A percentile compares a stretch with the other conserved stretches of the same genome.
phyloP scores from a whole-genome alignment of 228 moss, liverwort and hornwort genomes.

The Sphagnum magellanicum region DNA sequence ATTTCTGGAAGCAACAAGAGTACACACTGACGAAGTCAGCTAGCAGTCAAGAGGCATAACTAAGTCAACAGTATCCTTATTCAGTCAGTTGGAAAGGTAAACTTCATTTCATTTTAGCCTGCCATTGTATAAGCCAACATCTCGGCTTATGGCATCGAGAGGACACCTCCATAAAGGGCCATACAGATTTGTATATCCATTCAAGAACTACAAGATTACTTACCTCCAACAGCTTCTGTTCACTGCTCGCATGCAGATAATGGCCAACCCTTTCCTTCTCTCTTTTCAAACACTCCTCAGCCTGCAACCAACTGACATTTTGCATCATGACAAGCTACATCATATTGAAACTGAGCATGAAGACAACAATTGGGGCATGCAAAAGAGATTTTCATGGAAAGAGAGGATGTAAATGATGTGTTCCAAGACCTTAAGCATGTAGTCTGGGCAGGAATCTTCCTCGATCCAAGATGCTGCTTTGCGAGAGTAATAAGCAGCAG shows the following conservation, averaged over 20 bases:
- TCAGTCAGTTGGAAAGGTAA: no score
- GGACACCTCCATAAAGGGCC: no score
- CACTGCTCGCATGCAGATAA: slow-evolving; percentile 91
- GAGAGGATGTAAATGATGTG: background rate
- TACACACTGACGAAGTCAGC: no score
- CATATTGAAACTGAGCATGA: background rate
- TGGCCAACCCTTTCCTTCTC: slow-evolving; percentile 99
- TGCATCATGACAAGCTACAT: background rate
- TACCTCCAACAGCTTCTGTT: slow-evolving; percentile 78
- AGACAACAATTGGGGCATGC: no score
- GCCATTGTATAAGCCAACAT: no score
- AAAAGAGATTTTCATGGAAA: background rate
- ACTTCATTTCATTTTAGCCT: no score
- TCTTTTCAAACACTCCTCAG: slow-evolving; percentile 90
- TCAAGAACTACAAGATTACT: background rate
- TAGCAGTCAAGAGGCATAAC: no score
- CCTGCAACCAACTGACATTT: slow-evolving; percentile 23
- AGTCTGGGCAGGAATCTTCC: slow-evolving; percentile 97
- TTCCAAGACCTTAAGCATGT: slow-evolving; percentile 77
- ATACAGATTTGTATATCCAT: no score
- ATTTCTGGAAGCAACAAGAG: no score
- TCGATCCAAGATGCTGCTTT: slow-evolving; percentile 99
- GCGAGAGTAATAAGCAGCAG: slow-evolving; percentile 79
- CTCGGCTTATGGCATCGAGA: no score
- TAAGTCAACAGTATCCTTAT: no score